Evolutionary conservation across 1,284 basidiomycete genomes (phyloP).

Genomic region (Apiotrichum montevideense): DNA sequence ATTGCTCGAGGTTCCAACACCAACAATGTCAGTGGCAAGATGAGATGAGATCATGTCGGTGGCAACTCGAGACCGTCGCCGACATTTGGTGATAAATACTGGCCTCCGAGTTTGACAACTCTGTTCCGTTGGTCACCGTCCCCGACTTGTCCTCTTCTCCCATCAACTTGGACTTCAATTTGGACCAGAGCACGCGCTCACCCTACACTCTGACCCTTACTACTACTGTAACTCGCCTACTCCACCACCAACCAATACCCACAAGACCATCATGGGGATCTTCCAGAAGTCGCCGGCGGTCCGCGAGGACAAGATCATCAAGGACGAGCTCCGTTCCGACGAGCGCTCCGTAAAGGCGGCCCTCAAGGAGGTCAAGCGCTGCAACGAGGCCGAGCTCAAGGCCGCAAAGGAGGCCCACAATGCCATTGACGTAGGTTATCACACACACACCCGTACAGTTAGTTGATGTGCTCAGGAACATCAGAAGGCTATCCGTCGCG

Average conservation of each 20-base stretch:
- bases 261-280: conserved; percentile 32
- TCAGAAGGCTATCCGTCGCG: conserved; percentile 33
- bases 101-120: no score
- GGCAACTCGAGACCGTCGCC: no score
- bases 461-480: conserved; percentile 17
- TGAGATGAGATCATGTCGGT: no score
- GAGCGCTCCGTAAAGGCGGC: conserved; percentile 30
- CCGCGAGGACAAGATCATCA: conserved; percentile 37
- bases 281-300: conserved; percentile 36
- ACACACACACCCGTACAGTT: not conserved
- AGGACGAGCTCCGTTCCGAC: conserved; percentile 28
- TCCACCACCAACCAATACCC: not conserved
- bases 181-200: no score
- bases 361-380: conserved; percentile 32
- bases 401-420: conserved; percentile 31
- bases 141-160: not conserved
- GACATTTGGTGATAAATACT: no score
- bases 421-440: conserved; percentile 24
- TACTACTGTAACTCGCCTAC: no score
- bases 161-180: no score
- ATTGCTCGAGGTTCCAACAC: no score
- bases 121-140: not conserved
- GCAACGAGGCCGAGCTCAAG: conserved; percentile 37
- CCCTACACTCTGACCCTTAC: no score
- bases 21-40: no score